A percentile compares a stretch with the other conserved stretches of the same genome.
Conservation (phyloP, 257 asterid genomes). For the Solanum stenotomum region DNA sequence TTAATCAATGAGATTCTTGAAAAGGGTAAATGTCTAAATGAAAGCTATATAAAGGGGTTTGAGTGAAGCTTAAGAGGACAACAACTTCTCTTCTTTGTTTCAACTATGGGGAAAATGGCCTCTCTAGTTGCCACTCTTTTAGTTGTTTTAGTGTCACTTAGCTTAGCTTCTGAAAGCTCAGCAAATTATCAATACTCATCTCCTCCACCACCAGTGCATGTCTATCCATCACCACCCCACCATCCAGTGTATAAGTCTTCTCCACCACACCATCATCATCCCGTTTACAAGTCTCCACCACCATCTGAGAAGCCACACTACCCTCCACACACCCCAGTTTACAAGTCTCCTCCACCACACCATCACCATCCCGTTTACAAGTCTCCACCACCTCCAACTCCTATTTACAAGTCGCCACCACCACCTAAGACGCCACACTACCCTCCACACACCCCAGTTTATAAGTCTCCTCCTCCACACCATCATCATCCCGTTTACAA, state of each 20-base stretch:
- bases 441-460: background rate
- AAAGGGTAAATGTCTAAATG: background rate
- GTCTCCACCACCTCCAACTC: background rate
- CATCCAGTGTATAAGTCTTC: background rate
- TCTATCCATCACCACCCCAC: background rate
- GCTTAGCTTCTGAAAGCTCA: background rate
- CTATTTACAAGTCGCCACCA: background rate
- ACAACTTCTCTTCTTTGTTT: background rate
- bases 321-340: background rate
- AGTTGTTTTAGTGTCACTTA: background rate
- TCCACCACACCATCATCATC: background rate
- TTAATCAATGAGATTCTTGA: background rate
- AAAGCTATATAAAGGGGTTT: background rate
- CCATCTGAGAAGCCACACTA: background rate
- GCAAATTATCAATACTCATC: background rate
- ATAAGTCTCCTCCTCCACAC: background rate
- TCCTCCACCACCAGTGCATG: background rate
- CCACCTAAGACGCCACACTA: background rate
- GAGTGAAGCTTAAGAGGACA: background rate
- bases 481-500: background rate
- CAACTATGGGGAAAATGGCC: slow-evolving; percentile 1
- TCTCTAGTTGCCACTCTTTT: background rate
- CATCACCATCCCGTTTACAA: background rate
- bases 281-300: background rate
- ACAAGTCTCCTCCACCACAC: background rate